These are phyloP conservation scores for Nicotiana paniculata DNA, from an alignment of 257 asterid species.

Conservation along the genomic window DNA sequence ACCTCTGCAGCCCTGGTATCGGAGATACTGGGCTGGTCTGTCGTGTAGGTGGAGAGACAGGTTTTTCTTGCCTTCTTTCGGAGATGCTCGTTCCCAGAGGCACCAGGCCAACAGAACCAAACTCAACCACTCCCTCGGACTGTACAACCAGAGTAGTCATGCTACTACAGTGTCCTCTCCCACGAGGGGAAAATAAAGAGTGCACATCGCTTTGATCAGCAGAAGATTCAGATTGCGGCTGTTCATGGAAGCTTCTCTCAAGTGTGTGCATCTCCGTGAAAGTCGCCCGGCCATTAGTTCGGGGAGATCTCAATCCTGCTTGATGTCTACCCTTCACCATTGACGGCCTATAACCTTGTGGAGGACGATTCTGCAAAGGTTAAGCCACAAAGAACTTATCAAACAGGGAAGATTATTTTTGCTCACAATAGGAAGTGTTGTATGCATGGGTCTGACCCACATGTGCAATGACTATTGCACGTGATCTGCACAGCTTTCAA, in stretches of 20 bases:
- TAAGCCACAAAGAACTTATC: slow-evolving; percentile 6
- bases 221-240: slow-evolving; percentile 20
- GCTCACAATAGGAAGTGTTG: neutral
- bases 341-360: slow-evolving; percentile 42
- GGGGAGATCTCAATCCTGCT: slow-evolving; percentile 31
- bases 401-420: slow-evolving; percentile 1
- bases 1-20: slow-evolving; percentile 21
- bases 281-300: slow-evolving; percentile 25
- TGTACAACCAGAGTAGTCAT: slow-evolving; percentile 25
- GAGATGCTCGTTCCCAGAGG: slow-evolving; percentile 17
- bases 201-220: slow-evolving; percentile 20
- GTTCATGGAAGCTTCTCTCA: slow-evolving; percentile 40
- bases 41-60: slow-evolving; percentile 24
- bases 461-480: slow-evolving; percentile 1
- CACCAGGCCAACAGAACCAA: slow-evolving; percentile 21
- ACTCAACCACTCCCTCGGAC: slow-evolving; percentile 34
- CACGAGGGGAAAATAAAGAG: slow-evolving; percentile 31
- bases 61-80: slow-evolving; percentile 25
- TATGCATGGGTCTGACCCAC: neutral
- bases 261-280: slow-evolving; percentile 26
- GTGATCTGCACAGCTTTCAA: neutral
- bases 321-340: slow-evolving; percentile 41
- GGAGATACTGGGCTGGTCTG: slow-evolving; percentile 17
- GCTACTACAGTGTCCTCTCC: slow-evolving; percentile 18
- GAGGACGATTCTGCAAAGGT: slow-evolving; percentile 35